Conservation (phyloP, 352 stramenopile genomes). For the Thraustotheca clavata region DNA sequence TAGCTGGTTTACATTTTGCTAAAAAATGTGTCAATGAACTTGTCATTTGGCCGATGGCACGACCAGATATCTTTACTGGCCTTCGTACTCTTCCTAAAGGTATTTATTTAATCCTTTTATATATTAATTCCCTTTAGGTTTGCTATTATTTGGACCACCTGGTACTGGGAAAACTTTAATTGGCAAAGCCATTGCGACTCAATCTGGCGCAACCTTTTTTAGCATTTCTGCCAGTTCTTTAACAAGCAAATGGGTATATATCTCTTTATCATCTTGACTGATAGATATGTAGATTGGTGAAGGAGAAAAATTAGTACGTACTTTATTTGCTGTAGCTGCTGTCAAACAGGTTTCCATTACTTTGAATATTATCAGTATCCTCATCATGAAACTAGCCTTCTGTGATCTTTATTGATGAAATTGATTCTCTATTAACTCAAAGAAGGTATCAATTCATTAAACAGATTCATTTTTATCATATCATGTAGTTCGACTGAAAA, state of each 20-base stretch:
- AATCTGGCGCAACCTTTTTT: constrained; percentile 98
- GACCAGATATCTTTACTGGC: constrained; percentile 96
- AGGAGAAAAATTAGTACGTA: constrained; percentile 96
- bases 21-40: constrained; percentile 98
- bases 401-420: constrained; percentile 99
- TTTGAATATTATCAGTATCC: not conserved
- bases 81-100: constrained; percentile 88
- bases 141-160: constrained; percentile 94
- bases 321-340: constrained; percentile 93
- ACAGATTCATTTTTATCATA: not conserved
- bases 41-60: constrained; percentile 97
- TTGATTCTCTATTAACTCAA: constrained; percentile 97
- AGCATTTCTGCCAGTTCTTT: constrained; percentile 98
- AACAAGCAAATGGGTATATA: constrained; percentile 96
- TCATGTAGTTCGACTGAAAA: constrained; percentile 89
- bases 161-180: constrained; percentile 98
- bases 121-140: constrained; percentile 36
- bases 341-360: constrained; percentile 61
- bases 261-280: not conserved
- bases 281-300: constrained; percentile 94
- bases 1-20: constrained; percentile 93
- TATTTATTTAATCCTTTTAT: constrained; percentile 22
- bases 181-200: constrained; percentile 97
- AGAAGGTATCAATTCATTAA: constrained; percentile 48
- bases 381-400: constrained; percentile 88